Percentiles rank a stretch among this genome's conserved stretches.
These are phyloP conservation scores for Vigna radiata DNA, from an alignment of 306 rosid species.

Conservation along the genomic window DNA sequence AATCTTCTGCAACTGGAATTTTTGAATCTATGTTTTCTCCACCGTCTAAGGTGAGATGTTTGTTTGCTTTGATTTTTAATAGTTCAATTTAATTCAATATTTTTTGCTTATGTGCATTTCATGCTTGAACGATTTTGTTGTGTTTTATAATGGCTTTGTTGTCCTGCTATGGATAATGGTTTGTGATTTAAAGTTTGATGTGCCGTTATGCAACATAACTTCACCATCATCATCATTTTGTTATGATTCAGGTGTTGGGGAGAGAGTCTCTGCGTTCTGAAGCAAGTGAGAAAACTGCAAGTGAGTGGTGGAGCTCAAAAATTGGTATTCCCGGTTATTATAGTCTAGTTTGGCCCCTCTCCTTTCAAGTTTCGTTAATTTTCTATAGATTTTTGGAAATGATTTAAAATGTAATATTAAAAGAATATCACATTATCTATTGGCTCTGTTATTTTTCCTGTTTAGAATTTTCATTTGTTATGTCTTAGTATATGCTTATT, in stretches of 20 bases:
- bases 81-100: constrained; percentile 38
- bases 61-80: constrained; percentile 14
- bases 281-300: constrained; percentile 47
- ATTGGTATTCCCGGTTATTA: constrained; percentile 52
- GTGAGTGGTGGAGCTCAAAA: constrained; percentile 55
- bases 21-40: constrained; percentile 68
- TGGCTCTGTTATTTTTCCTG: neutral
- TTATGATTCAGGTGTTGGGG: constrained; percentile 60
- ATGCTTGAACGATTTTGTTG: constrained; percentile 12
- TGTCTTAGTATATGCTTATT: constrained; percentile 1
- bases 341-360: constrained; percentile 24
- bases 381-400: neutral
- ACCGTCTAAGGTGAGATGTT: constrained; percentile 61
- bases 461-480: neutral
- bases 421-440: neutral
- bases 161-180: neutral
- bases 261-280: constrained; percentile 69
- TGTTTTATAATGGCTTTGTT: constrained; percentile 1
- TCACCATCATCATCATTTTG: neutral
- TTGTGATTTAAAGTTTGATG: neutral
- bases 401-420: neutral
- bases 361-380: neutral
- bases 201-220: too few relatives aligned
- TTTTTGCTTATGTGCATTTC: constrained; percentile 19
- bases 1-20: constrained; percentile 62